These are phyloP conservation scores for Pythium rhizo-oryzae DNA, from an alignment of 352 stramenopile species.

Conservation along the genomic window DNA sequence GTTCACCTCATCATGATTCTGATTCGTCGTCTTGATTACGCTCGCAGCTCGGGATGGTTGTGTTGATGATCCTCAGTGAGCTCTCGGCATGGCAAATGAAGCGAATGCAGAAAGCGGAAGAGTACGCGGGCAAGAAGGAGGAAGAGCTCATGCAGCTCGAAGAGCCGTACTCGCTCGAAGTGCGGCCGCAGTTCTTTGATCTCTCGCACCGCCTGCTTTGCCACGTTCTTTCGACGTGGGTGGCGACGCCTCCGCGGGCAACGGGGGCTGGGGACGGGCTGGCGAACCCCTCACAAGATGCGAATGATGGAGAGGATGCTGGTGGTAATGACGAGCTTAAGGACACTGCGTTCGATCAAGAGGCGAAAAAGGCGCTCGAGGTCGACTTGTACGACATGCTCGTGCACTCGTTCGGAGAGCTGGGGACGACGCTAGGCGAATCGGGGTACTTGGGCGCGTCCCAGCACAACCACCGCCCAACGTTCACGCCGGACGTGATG, in stretches of 20 bases:
- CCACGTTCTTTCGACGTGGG: constrained; percentile 62
- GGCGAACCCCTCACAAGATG: constrained; percentile 9
- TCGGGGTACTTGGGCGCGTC: constrained; percentile 23
- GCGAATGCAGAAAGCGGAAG: constrained; percentile 84
- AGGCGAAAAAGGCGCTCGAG: constrained; percentile 11
- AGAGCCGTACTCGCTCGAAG: constrained; percentile 84
- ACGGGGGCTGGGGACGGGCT: background rate
- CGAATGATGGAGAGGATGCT: background rate
- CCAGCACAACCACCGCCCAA: constrained; percentile 20
- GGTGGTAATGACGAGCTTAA: background rate
- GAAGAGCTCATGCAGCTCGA: constrained; percentile 78
- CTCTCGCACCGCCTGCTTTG: constrained; percentile 68
- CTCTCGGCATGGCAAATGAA: constrained; percentile 90
- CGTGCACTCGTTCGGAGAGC: constrained; percentile 28
- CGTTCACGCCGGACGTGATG: constrained; percentile 63
- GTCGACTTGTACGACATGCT: constrained; percentile 36
- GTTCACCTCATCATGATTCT: background rate
- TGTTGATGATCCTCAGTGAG: constrained; percentile 76
- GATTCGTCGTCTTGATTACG: background rate
- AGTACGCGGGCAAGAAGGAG: constrained; percentile 65
- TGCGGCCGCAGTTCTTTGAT: constrained; percentile 73
- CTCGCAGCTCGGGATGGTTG: constrained; percentile 64
- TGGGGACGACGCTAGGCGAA: constrained; percentile 16
- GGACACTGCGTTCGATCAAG: constrained; percentile 15
- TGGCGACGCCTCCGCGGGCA: constrained; percentile 18